Evolutionary conservation across 2,329 filamentous ascomycete genomes (phyloP).

Genomic region (Graphilbum ipis-grandicollis): DNA sequence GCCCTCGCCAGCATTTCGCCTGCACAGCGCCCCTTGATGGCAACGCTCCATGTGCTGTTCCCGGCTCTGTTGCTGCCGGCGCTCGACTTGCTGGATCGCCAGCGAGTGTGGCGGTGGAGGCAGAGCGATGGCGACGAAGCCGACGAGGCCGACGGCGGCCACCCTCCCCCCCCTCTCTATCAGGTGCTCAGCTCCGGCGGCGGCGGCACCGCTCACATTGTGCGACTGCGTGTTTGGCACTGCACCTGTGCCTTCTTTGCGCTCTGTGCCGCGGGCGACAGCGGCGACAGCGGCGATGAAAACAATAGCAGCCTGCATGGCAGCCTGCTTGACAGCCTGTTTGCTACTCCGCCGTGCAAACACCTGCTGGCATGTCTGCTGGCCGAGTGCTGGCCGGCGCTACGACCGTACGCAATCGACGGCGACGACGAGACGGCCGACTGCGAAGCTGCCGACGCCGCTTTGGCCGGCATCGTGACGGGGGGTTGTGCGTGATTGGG

Average conservation of each 20-base stretch:
- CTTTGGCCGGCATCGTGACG: not conserved
- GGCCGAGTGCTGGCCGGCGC: constrained; percentile 42
- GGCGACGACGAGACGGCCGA: constrained; percentile 12
- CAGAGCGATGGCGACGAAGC: not conserved
- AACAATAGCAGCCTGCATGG: not conserved
- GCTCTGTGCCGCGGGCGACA: constrained; percentile 22
- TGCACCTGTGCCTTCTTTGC: constrained; percentile 80
- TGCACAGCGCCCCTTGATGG: constrained; percentile 37
- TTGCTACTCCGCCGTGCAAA: constrained; percentile 45
- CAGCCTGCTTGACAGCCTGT: constrained; percentile 15
- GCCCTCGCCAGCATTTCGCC: constrained; percentile 19
- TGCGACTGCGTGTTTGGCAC: constrained; percentile 63
- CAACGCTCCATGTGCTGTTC: constrained; percentile 73
- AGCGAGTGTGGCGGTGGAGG: constrained; percentile 40
- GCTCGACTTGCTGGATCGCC: constrained; percentile 70
- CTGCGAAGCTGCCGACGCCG: too few relatives aligned
- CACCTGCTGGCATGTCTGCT: constrained; percentile 76
- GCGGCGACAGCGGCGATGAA: not conserved
- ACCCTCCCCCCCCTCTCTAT: constrained; percentile 5
- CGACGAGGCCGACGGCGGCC: not conserved
- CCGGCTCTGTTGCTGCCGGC: constrained; percentile 68
- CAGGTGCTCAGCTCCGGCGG: constrained; percentile 10
- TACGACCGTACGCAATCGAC: constrained; percentile 37
- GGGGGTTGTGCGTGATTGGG: too few relatives aligned
- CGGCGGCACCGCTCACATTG: constrained; percentile 37